Evolutionary conservation across 495 filamentous ascomycete genomes (phyloP).

Genomic region (Parathielavia appendiculata): DNA sequence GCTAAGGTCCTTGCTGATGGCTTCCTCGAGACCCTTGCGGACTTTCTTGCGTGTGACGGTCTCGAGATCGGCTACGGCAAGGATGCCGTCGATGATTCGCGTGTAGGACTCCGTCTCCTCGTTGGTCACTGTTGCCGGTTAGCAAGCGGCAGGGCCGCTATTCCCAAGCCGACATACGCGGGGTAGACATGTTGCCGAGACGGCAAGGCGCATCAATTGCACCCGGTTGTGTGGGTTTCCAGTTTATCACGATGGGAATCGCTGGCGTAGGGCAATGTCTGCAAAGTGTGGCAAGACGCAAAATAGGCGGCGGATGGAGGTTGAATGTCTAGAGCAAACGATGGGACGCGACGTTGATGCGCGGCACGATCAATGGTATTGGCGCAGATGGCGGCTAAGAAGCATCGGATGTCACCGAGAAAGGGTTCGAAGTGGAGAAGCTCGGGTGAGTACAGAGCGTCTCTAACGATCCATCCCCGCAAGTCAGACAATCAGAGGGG

Average conservation of each 20-base stretch:
- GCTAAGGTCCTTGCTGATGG: constrained; percentile 69
- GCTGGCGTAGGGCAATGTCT: no score
- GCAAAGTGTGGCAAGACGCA: no score
- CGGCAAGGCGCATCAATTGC: constrained; percentile 24
- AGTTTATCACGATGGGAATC: no score
- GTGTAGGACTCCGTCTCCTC: constrained; percentile 65
- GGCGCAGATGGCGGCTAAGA: no score
- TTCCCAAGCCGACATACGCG: constrained; percentile 20
- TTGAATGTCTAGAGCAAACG: not conserved
- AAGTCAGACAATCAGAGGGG: no score
- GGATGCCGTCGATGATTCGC: constrained; percentile 86
- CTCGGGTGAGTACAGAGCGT: no score
- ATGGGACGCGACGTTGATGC: not conserved
- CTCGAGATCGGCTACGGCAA: constrained; percentile 73
- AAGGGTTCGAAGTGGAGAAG: no score
- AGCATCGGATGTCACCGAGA: no score
- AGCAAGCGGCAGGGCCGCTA: not conserved
- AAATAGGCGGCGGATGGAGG: not conserved
- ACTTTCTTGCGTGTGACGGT: constrained; percentile 92
- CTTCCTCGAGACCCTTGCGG: constrained; percentile 74
- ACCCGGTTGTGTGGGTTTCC: not conserved
- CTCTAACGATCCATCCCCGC: no score
- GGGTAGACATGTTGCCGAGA: constrained; percentile 28
- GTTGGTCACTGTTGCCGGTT: constrained; percentile 51
- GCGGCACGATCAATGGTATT: not conserved